Base-by-base conservation (phyloP, 305 asterid species). In the Coffea humblotiana region DNA sequence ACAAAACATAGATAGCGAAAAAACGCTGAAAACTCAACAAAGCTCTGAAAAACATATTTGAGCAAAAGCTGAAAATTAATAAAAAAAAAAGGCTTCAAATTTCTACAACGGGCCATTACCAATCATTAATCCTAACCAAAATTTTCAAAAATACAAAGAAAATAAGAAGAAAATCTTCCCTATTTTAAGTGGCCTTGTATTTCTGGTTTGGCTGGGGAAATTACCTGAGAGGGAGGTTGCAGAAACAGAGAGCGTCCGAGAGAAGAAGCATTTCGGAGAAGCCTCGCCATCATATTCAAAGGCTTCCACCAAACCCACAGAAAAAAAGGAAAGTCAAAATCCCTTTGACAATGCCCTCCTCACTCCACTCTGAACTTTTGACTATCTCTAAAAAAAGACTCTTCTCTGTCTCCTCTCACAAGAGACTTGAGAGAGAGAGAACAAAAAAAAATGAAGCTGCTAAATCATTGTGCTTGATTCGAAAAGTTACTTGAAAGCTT, bases 221-320 rank as follows among this genome's bases (percentile, higher is more conserved):
- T 54, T 51, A 89, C 93, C 87, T 85, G 88, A 79, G 37, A 56
- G 77, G 80, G 82, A 63, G 87, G 64, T 63, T 81, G 85, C 1
- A 86, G 83, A 71, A 84, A 81, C 51, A 89, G 78, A 70, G 80
- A 79, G 74, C 89, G 84, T 8, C 85, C 81, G 75, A 89, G 74
- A 85, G 77, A 79, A 83, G 87, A 77, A 56, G 85, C 76, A 71
- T 74, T 79, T 32, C 90, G 88, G 35, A 89, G 82, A 72, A 88
- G 79, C 86, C 88, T 82, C 74, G 92, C 90, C 96, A 90, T 91
- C 75, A 56, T 40, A 40, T 40, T 40, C 43, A 54, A 40, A 70
- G 43, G 27, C 27, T 43, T 49, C 47, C 32, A 9, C 23, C 15
- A 9, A 16, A 1, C 23, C 18, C 18, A 54, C 18, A 16, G 18